Evolutionary conservation across 352 stramenopile genomes (phyloP), one percentile per base, ranked within the genome.

Genomic region (Saprolegnia parasitica): DNA sequence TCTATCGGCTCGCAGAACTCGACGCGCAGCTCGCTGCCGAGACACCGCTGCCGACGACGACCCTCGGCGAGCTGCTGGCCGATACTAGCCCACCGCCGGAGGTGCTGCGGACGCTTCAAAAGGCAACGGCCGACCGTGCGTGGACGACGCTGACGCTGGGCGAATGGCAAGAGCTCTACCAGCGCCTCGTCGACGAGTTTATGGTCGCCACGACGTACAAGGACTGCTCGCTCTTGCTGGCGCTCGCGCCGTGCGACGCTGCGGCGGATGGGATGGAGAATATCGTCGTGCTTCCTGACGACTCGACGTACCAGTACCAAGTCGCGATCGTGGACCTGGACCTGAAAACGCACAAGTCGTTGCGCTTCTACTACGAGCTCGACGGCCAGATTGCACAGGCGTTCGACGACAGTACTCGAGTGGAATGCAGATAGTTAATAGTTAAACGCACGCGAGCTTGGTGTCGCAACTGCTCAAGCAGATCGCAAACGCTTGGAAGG

Each of bases 391-490:
- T 95, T 24, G 81, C 81, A 9, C n/a, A 20, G 42, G 10, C 42
- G 37, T 57, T n/a, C n/a, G n/a, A n/a, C n/a, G n/a, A n/a, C n/a
- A n/a, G n/a, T n/a, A n/a, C n/a, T n/a, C n/a, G 13, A 49, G 8
- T 49, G 1, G 13, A 49, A 49, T 5, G 29, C 29, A 49, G 42
- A n/a, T n/a, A 49, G 42, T 49, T 4, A 8, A n/a, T 49, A 9
- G n/a, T 79, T 83, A 96, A 24, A 95, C 88, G 60, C 88, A 96
- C 5, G 87, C 87, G 61, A 95, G 75, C 74, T 96, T 96, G 37
- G 86, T 94, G 72, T 95, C 83, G 66, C 87, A 96, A 56, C 84
- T 94, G 72, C 86, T 95, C 56, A 96, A 78, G 74, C 87, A 95
- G 67, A 94, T 91, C n/a, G 83, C 77, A 68, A 96, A 95, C 15